Percentiles rank a stretch among this genome's conserved stretches.
These are phyloP conservation scores for Ophiostoma tasmaniense DNA, from an alignment of 2,329 filamentous ascomycete species.

Conservation along the genomic window DNA sequence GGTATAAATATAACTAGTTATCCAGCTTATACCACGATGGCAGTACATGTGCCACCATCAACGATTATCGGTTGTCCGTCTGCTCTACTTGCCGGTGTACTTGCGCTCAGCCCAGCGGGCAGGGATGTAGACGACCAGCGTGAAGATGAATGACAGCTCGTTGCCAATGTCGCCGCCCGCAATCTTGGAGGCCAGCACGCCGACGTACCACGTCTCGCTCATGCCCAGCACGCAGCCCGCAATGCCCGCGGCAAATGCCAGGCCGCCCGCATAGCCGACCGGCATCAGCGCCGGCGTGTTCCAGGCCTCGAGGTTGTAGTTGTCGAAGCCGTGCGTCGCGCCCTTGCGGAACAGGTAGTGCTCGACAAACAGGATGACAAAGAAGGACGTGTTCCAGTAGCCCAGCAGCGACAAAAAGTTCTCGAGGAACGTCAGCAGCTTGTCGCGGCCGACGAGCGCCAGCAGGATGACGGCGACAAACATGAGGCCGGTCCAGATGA, in stretches of 20 bases:
- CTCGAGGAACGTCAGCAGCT: constrained; percentile 36
- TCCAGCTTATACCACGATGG: background rate
- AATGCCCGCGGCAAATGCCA: constrained; percentile 37
- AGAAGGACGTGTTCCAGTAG: constrained; percentile 43
- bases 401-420: constrained; percentile 41
- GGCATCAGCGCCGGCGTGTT: constrained; percentile 37
- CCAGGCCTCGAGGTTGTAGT: constrained; percentile 43
- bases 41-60: background rate
- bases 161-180: constrained; percentile 44
- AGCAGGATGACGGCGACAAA: constrained; percentile 38
- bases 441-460: constrained; percentile 35
- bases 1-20: background rate
- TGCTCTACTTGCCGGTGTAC: constrained; percentile 32
- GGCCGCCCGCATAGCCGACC: constrained; percentile 34
- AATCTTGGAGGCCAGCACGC: constrained; percentile 36
- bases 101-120: constrained; percentile 41
- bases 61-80: background rate
- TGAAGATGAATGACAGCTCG: constrained; percentile 43
- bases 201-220: constrained; percentile 48
- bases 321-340: constrained; percentile 25
- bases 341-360: constrained; percentile 40
- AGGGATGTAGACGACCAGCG: constrained; percentile 38
- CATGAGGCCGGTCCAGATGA: constrained; percentile 39
- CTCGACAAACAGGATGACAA: constrained; percentile 39
- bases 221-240: constrained; percentile 49